phyloP scores from a whole-genome alignment of 306 rosid species.

The Glycyrrhiza uralensis region DNA sequence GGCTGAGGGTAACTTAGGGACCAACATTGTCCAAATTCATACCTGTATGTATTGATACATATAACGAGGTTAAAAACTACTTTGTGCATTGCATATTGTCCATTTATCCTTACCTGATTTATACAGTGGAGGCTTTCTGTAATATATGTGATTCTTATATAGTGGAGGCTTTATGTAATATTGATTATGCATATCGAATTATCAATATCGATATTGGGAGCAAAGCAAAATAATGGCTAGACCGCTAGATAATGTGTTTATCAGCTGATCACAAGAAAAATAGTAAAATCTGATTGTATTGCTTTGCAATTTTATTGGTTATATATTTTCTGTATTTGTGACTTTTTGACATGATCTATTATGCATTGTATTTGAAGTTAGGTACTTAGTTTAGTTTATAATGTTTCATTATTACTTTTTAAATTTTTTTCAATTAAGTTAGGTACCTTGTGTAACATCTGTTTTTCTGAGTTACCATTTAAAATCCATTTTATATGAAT shows the following conservation, averaged over 20 bases:
- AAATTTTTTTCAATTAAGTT: too few species aligned
- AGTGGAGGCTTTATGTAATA: background rate
- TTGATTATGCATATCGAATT: background rate
- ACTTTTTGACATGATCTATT: background rate
- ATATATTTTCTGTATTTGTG: background rate
- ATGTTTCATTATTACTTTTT: too few species aligned
- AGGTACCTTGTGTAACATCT: too few species aligned
- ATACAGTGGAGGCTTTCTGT: too few species aligned
- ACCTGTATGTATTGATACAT: conserved; percentile 27
- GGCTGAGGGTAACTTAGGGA: conserved; percentile 8
- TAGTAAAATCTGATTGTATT: background rate
- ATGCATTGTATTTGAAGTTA: too few species aligned
- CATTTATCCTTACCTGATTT: background rate
- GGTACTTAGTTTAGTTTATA: too few species aligned
- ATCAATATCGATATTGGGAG: background rate
- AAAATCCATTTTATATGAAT: too few species aligned
- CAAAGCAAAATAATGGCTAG: background rate
- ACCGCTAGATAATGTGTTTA: background rate
- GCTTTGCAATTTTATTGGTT: background rate
- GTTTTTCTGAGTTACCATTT: too few species aligned
- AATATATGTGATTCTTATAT: background rate
- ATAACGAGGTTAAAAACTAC: conserved; percentile 25
- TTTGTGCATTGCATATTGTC: conserved; percentile 22
- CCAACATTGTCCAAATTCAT: conserved; percentile 23
- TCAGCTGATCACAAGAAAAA: background rate